Evolutionary conservation across 2,329 filamentous ascomycete genomes (phyloP), one percentile per base, ranked within the genome.

Genomic region (Gaeumannomyces sp.): DNA sequence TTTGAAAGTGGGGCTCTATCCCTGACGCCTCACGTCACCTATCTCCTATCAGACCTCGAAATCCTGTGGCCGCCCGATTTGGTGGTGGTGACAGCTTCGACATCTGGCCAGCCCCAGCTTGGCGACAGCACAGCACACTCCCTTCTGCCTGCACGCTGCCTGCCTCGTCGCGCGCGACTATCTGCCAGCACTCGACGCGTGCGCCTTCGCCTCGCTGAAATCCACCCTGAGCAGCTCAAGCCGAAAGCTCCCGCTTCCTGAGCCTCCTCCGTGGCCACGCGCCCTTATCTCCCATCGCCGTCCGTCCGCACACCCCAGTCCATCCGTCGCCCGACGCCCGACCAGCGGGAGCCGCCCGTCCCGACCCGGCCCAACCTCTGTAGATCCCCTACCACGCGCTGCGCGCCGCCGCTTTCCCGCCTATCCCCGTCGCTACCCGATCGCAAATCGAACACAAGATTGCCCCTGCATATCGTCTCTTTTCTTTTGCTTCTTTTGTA

Each of bases 401-500:
- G 33, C 13, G 33, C 33, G 33, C 33, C 33, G 33, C 33, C 33
- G 33, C 33, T 10, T 35, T 35, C 10, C 33, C 33, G 33, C 29
- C 29, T 29, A 29, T 29, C 29, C 29, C 29, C 29, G 29, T 3
- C 6, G 29, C 29, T 29, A 29, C 29, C 29, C 29, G 3, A 29
- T 10, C 33, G 33, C 13, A 35, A 35, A 5, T 2, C 33, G 33
- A 35, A 35, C 33, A 2, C 2, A 2, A 35, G 33, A 35, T 8
- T 35, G 33, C 33, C 59, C 59, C 31, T 38, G 59, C 59, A 61
- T 61, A 16, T 38, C 59, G 59, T 22, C 59, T 35, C 29, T 31
- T 35, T 35, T 14, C 33, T 35, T 14, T 35, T 35, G 3, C 8
- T 35, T 35, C 33, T 35, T 35, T 35, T 35, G 4, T 35, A 35